These are phyloP conservation scores for Colletotrichum echinochloae DNA, from an alignment of 2,329 filamentous ascomycete genomes.

Conservation along the genomic window DNA sequence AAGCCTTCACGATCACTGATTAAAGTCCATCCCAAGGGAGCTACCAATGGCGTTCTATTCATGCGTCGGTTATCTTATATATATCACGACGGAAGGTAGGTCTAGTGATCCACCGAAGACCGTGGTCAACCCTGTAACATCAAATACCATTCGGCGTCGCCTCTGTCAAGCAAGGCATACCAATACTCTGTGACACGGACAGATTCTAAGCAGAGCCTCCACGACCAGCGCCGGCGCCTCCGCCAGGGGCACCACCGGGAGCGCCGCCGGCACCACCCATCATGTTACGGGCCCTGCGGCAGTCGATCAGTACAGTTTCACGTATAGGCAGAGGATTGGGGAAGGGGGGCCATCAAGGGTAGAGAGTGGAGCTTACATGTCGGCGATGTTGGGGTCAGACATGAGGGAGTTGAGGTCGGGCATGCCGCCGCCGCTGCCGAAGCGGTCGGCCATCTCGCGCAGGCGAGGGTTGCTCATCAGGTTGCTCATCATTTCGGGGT, in stretches of 20 bases:
- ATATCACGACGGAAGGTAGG: background rate
- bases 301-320: constrained; percentile 4
- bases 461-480: constrained; percentile 94
- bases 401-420: constrained; percentile 88
- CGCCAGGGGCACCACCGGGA: constrained; percentile 42
- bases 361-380: constrained; percentile 78
- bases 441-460: constrained; percentile 86
- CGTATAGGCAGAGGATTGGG: background rate
- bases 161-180: background rate
- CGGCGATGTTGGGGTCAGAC: constrained; percentile 91
- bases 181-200: background rate
- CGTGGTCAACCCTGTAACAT: background rate
- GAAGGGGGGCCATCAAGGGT: background rate
- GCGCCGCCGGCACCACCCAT: constrained; percentile 54
- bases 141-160: background rate
- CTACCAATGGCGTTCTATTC: constrained; percentile 12
- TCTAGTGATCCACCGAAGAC: background rate
- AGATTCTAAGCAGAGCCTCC: constrained; percentile 23
- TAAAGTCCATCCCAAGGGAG: background rate
- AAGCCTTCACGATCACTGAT: background rate
- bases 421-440: constrained; percentile 84
- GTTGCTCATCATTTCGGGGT: constrained; percentile 91
- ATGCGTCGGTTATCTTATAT: constrained; percentile 26
- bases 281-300: constrained; percentile 58
- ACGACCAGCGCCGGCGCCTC: constrained; percentile 45